phyloP scores from a whole-genome alignment of 2,329 filamentous ascomycete species.

The Fusarium oligoseptatum region DNA sequence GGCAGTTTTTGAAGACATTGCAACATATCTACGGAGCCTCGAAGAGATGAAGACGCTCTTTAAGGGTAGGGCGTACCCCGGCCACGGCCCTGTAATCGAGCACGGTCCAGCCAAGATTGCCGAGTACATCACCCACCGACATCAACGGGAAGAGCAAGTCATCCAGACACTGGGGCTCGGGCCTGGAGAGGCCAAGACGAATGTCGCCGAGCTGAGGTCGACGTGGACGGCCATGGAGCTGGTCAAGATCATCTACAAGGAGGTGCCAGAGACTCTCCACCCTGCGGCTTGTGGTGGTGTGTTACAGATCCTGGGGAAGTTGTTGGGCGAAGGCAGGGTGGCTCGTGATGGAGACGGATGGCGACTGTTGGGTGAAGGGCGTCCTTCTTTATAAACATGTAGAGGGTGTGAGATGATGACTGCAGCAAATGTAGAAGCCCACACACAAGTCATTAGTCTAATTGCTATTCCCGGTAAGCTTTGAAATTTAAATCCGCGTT shows the following conservation, averaged over 20 bases:
- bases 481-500: background rate
- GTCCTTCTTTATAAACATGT: slow-evolving; percentile 39
- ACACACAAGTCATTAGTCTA: background rate
- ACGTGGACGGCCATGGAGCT: slow-evolving; percentile 82
- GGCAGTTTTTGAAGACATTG: slow-evolving; percentile 84
- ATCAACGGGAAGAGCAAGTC: slow-evolving; percentile 84
- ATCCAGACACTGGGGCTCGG: slow-evolving; percentile 67
- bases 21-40: slow-evolving; percentile 76
- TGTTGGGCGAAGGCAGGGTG: slow-evolving; percentile 80
- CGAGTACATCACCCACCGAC: slow-evolving; percentile 88
- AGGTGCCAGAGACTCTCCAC: slow-evolving; percentile 82
- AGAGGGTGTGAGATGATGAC: background rate
- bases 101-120: slow-evolving; percentile 78
- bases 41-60: slow-evolving; percentile 77
- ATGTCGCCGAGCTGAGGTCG: slow-evolving; percentile 42
- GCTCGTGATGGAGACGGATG: slow-evolving; percentile 51
- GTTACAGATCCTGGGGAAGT: slow-evolving; percentile 82
- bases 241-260: slow-evolving; percentile 88
- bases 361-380: slow-evolving; percentile 42
- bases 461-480: background rate
- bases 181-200: slow-evolving; percentile 50
- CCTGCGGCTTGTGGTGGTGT: slow-evolving; percentile 82
- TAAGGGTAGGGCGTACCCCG: slow-evolving; percentile 82
- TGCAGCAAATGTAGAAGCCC: background rate
- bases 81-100: slow-evolving; percentile 84